phyloP scores from a whole-genome alignment of 371 early-diverging fungal species.

The Apophysomyces elegans region DNA sequence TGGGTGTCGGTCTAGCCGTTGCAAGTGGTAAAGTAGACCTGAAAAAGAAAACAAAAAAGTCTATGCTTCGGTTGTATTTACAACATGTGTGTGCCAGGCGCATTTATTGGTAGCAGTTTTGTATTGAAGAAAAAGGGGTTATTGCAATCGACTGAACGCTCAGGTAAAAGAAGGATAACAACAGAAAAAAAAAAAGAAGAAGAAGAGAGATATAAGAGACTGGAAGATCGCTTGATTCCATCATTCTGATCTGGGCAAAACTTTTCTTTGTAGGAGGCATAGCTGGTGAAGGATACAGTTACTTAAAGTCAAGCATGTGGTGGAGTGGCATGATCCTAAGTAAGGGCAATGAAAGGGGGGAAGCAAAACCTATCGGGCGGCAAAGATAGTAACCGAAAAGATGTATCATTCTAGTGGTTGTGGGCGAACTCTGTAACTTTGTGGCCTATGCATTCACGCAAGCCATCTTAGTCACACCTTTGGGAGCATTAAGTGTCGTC shows the following conservation, averaged over 20 bases:
- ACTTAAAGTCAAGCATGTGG: constrained; percentile 88
- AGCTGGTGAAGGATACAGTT: constrained; percentile 85
- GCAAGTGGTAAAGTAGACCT: constrained; percentile 52
- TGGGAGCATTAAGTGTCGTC: constrained; percentile 91
- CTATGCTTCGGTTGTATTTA: constrained; percentile 4
- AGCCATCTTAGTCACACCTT: constrained; percentile 94
- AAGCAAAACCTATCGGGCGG: background rate
- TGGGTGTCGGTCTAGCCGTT: constrained; percentile 87
- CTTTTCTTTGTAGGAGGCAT: constrained; percentile 28
- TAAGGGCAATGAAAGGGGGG: constrained; percentile 27
- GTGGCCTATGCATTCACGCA: constrained; percentile 95
- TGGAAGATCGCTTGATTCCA: too few species aligned
- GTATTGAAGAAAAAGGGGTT: constrained; percentile 95
- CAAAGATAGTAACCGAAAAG: background rate
- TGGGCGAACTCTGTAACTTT: constrained; percentile 94
- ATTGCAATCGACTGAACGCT: constrained; percentile 66
- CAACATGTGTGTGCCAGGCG: constrained; percentile 49
- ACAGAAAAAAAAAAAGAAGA: constrained; percentile 9
- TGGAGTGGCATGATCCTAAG: constrained; percentile 92
- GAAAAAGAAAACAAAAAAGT: background rate
- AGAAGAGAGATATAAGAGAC: too few species aligned
- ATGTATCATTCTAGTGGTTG: constrained; percentile 51
- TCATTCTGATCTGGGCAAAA: too few species aligned
- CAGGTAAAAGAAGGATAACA: constrained; percentile 40
- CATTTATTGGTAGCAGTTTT: constrained; percentile 90